A percentile compares a stretch with the other conserved stretches of the same genome.
phyloP scores from a whole-genome alignment of 2,329 filamentous ascomycete genomes.

The Neopestalotiopsis sp. region DNA sequence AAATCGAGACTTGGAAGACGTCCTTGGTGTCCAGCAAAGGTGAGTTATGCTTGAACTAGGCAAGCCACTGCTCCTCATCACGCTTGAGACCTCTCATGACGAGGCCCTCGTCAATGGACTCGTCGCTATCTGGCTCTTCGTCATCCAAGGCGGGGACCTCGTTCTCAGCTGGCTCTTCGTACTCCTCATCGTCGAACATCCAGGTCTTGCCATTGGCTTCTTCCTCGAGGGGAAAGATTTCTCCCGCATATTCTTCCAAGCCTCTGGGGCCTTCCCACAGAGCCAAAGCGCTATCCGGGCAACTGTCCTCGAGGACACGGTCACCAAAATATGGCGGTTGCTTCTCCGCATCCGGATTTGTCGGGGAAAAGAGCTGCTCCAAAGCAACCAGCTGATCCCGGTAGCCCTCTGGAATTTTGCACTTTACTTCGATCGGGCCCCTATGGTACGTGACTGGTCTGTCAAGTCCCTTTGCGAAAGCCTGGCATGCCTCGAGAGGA shows the following conservation, averaged over 20 bases:
- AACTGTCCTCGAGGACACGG: conserved; percentile 60
- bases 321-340: conserved; percentile 71
- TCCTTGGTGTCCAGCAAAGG: not conserved
- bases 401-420: conserved; percentile 87
- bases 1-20: not conserved
- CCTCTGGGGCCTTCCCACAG: conserved; percentile 92
- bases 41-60: conserved; percentile 37
- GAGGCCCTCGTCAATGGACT: conserved; percentile 62
- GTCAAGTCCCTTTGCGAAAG: conserved; percentile 79
- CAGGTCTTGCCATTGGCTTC: conserved; percentile 91
- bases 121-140: conserved; percentile 53
- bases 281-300: conserved; percentile 76
- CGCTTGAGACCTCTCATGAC: conserved; percentile 62
- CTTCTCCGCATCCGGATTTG: conserved; percentile 55
- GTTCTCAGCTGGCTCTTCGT: conserved; percentile 33
- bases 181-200: conserved; percentile 72
- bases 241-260: conserved; percentile 91
- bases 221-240: conserved; percentile 94
- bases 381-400: conserved; percentile 80
- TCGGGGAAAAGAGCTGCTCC: conserved; percentile 62
- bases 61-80: conserved; percentile 65
- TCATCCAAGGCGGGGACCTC: conserved; percentile 43
- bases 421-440: conserved; percentile 81
- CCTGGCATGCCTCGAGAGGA: conserved; percentile 79
- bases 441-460: conserved; percentile 79